Evolutionary conservation across 1,284 basidiomycete genomes (phyloP).

Genomic region (Neolentinus lepideus): DNA sequence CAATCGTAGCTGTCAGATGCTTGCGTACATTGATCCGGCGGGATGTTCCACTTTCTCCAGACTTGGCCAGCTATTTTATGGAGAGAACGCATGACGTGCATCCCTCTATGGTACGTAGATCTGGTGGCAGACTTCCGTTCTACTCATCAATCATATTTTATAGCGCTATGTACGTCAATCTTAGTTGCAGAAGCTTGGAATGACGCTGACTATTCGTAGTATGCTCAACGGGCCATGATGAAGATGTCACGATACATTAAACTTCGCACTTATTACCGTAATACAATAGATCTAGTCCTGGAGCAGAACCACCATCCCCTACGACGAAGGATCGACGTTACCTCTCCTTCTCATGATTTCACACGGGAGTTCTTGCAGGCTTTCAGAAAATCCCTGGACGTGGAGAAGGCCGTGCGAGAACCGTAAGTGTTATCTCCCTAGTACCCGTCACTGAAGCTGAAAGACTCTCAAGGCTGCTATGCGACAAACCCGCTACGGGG

Average conservation of each 20-base stretch:
- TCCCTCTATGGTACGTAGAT: conserved; percentile 47
- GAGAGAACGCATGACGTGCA: conserved; percentile 51
- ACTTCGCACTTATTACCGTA: conserved; percentile 63
- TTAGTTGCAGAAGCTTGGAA: not conserved
- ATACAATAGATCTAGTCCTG: conserved; percentile 50
- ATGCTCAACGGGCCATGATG: conserved; percentile 63
- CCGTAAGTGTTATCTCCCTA: conserved; percentile 31
- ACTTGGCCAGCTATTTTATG: conserved; percentile 51
- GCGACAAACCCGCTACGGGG: conserved; percentile 48
- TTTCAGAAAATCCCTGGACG: conserved; percentile 38
- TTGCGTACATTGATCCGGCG: conserved; percentile 70
- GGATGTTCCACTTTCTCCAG: conserved; percentile 55
- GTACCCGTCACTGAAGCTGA: not conserved
- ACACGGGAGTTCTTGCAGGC: conserved; percentile 48
- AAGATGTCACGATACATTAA: conserved; percentile 68
- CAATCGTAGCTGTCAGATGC: conserved; percentile 67
- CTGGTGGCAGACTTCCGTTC: conserved; percentile 9
- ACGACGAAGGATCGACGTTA: conserved; percentile 40
- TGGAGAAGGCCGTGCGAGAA: conserved; percentile 22
- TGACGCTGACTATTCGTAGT: conserved; percentile 29
- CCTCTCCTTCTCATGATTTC: conserved; percentile 49
- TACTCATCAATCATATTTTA: conserved; percentile 8
- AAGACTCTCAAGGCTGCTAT: conserved; percentile 30
- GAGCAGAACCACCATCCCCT: conserved; percentile 51
- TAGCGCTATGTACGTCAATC: conserved; percentile 52